Percentiles rank a stretch among this genome's conserved stretches.
phyloP scores from a whole-genome alignment of 1,139 yeast genomes.

The Hemisphaericaspora subhashii region DNA sequence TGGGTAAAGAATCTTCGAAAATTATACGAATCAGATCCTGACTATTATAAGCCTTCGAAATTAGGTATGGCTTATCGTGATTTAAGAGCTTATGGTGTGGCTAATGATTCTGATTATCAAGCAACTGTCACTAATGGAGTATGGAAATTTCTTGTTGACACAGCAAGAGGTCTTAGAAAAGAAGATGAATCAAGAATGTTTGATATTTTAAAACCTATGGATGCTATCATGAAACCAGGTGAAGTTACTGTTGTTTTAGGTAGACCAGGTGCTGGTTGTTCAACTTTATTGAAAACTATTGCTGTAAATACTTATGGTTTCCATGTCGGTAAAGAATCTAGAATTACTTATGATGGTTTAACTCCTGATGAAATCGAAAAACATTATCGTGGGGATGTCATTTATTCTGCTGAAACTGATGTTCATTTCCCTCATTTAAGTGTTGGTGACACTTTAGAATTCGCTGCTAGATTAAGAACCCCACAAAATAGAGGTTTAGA shows the following conservation, averaged over 20 bases:
- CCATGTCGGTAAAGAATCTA: conserved; percentile 52
- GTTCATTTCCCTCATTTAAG: conserved; percentile 54
- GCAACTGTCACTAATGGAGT: conserved; percentile 61
- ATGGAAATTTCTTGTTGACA: conserved; percentile 21
- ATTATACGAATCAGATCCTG: conserved; percentile 56
- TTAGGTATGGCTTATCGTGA: conserved; percentile 71
- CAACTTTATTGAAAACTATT: conserved; percentile 72
- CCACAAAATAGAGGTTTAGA: conserved; percentile 38
- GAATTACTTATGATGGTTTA: conserved; percentile 34
- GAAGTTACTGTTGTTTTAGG: conserved; percentile 64
- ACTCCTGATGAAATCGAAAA: conserved; percentile 26
- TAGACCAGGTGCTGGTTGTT: conserved; percentile 66
- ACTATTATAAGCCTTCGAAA: conserved; percentile 60
- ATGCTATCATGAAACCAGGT: conserved; percentile 52
- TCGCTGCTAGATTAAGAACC: conserved; percentile 44
- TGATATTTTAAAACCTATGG: conserved; percentile 37
- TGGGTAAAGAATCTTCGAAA: conserved; percentile 76
- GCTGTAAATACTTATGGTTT: conserved; percentile 75
- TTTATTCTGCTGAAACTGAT: conserved; percentile 55
- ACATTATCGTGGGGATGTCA: conserved; percentile 42
- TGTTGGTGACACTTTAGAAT: conserved; percentile 51
- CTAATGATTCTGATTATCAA: conserved; percentile 79
- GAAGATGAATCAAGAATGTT: conserved; percentile 16
- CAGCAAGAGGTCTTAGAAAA: conserved; percentile 33
- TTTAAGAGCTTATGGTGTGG: conserved; percentile 71